Percentiles rank a stretch among this genome's conserved stretches.
These are phyloP conservation scores for Apiospora koreana DNA, from an alignment of 2,329 filamentous ascomycete species.

Conservation along the genomic window DNA sequence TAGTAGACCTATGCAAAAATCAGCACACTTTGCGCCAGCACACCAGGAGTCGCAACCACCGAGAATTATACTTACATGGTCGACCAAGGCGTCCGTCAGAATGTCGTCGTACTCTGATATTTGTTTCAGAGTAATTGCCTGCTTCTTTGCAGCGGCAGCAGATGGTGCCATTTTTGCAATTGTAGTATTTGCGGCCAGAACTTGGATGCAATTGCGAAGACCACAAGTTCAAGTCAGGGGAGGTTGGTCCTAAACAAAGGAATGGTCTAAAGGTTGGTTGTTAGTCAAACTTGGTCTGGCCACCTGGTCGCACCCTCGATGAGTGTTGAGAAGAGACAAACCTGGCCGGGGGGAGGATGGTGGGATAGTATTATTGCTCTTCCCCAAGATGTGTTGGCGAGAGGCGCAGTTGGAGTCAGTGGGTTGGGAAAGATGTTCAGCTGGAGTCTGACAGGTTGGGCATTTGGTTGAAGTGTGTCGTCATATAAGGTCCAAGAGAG, in stretches of 20 bases:
- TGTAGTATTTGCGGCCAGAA: not conserved
- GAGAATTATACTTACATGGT: slow-evolving; percentile 69
- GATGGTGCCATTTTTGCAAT: slow-evolving; percentile 21
- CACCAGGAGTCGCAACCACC: not conserved
- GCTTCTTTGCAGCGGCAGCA: slow-evolving; percentile 54
- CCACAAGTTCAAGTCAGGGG: not conserved
- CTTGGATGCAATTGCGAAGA: not conserved
- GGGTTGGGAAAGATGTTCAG: not conserved
- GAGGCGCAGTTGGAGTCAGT: not conserved
- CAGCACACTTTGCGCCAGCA: slow-evolving; percentile 20
- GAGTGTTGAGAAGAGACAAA: not conserved
- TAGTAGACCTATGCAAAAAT: slow-evolving; percentile 72
- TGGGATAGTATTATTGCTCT: not conserved
- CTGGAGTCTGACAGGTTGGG: not conserved
- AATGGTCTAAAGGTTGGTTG: not conserved
- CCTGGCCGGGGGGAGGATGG: not conserved
- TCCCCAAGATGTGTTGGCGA: not conserved
- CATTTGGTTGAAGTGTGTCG: not conserved
- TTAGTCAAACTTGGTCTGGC: not conserved
- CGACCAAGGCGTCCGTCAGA: slow-evolving; percentile 89
- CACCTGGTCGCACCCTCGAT: not conserved
- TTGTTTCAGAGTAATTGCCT: slow-evolving; percentile 81
- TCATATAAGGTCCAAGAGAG: slow-evolving; percentile 5
- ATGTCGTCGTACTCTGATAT: slow-evolving; percentile 94
- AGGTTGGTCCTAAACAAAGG: not conserved